phyloP scores from a whole-genome alignment of 257 asterid species.

The Catharanthus roseus region DNA sequence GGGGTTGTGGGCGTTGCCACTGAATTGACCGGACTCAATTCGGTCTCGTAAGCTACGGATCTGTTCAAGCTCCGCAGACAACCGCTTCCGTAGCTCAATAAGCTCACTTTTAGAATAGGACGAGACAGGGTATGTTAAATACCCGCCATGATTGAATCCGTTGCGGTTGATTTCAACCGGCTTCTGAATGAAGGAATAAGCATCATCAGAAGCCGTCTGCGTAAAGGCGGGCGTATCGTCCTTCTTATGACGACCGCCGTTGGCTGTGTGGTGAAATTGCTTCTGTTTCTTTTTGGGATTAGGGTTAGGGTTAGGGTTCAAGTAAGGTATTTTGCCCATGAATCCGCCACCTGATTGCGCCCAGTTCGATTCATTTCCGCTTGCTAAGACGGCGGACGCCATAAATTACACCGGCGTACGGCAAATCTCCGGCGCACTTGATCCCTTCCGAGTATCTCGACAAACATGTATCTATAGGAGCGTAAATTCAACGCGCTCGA shows the following conservation, averaged over 20 bases:
- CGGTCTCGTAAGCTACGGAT: constrained; percentile 65
- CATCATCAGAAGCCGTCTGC: constrained; percentile 88
- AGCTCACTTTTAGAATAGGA: constrained; percentile 55
- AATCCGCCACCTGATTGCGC: constrained; percentile 46
- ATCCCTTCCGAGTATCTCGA: constrained; percentile 15
- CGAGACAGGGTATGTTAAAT: constrained; percentile 43
- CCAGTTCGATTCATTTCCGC: constrained; percentile 87
- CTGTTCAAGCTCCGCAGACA: constrained; percentile 71
- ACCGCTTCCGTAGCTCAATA: constrained; percentile 49
- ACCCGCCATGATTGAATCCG: constrained; percentile 57
- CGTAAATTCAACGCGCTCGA: constrained; percentile 26
- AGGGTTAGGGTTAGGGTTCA: constrained; percentile 69
- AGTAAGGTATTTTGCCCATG: constrained; percentile 79
- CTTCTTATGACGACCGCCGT: constrained; percentile 37
- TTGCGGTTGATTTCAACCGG: constrained; percentile 39
- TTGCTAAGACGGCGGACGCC: constrained; percentile 89
- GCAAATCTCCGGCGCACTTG: constrained; percentile 36
- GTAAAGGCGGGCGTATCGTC: constrained; percentile 53
- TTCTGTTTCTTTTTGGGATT: constrained; percentile 77
- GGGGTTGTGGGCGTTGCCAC: constrained; percentile 28
- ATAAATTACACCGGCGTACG: constrained; percentile 45
- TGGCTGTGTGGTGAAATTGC: constrained; percentile 48
- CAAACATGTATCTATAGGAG: constrained; percentile 38
- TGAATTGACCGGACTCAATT: constrained; percentile 59
- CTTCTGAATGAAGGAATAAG: constrained; percentile 76